A percentile compares a stretch with the other conserved stretches of the same genome.
Evolutionary conservation across 352 stramenopile genomes (phyloP).

Genomic region (Pythium aquatile): DNA sequence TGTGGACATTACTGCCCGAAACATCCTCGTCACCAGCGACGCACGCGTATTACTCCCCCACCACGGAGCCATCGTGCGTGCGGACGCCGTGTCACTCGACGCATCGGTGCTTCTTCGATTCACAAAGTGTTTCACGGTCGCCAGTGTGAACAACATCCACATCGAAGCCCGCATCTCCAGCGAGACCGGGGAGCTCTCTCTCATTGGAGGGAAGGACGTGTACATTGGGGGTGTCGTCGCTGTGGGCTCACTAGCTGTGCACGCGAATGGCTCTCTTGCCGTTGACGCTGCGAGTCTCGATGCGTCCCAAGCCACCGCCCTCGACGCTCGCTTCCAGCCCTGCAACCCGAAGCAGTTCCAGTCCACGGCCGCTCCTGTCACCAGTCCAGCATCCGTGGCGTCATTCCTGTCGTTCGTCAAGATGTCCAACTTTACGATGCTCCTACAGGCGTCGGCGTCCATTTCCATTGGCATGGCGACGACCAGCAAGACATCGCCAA

Average conservation of each 20-base stretch:
- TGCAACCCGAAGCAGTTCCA: conserved; percentile 29
- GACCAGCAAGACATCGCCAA: neutral
- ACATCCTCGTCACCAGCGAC: conserved; percentile 42
- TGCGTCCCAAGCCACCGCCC: conserved; percentile 1
- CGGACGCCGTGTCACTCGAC: conserved; percentile 51
- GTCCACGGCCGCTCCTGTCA: neutral
- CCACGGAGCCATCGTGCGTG: conserved; percentile 33
- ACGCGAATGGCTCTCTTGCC: conserved; percentile 49
- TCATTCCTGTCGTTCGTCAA: conserved; percentile 4
- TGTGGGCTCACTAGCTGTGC: conserved; percentile 51
- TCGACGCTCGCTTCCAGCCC: conserved; percentile 47
- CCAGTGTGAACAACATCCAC: conserved; percentile 43
- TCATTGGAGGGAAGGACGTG: conserved; percentile 56
- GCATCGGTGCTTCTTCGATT: conserved; percentile 44
- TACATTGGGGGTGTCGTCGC: conserved; percentile 46
- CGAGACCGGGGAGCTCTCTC: conserved; percentile 20
- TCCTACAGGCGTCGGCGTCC: conserved; percentile 45
- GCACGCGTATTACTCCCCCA: conserved; percentile 46
- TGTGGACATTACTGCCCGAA: conserved; percentile 26
- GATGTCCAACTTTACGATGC: conserved; percentile 60
- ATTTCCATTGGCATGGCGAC: conserved; percentile 44
- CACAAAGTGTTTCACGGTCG: conserved; percentile 39
- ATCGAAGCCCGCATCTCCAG: conserved; percentile 30
- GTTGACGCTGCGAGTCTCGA: conserved; percentile 27
- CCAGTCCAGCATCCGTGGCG: neutral